Evolutionary conservation across 176 grass and related monocot genomes (phyloP).

Genomic region (Urochloa ruziziensis): DNA sequence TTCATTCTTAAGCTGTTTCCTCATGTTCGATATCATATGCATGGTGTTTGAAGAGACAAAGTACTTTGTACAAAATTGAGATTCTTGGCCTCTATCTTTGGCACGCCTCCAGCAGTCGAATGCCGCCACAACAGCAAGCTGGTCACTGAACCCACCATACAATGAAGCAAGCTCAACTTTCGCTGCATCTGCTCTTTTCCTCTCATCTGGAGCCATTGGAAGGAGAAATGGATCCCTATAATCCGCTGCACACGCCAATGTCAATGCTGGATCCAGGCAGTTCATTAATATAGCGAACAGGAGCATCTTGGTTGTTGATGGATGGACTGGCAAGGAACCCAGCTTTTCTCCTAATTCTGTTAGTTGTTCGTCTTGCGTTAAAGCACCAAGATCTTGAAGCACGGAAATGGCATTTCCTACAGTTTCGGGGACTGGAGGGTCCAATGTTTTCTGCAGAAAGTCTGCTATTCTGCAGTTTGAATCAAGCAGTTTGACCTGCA

Average conservation of each 20-base stretch:
- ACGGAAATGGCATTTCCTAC: slow-evolving; percentile 71
- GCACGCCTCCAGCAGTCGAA: slow-evolving; percentile 87
- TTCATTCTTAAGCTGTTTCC: slow-evolving; percentile 81
- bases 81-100: slow-evolving; percentile 75
- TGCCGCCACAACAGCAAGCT: slow-evolving; percentile 85
- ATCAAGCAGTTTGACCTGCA: slow-evolving; percentile 89
- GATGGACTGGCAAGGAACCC: slow-evolving; percentile 89
- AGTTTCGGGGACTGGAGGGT: slow-evolving; percentile 78
- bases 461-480: slow-evolving; percentile 63
- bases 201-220: slow-evolving; percentile 65
- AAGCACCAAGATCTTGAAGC: slow-evolving; percentile 88
- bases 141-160: slow-evolving; percentile 92
- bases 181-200: slow-evolving; percentile 55
- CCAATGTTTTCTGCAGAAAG: slow-evolving; percentile 89
- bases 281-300: slow-evolving; percentile 94
- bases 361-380: slow-evolving; percentile 74
- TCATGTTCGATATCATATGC: slow-evolving; percentile 83
- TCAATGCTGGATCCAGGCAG: slow-evolving; percentile 90
- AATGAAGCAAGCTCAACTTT: slow-evolving; percentile 88
- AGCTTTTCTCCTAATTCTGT: slow-evolving; percentile 84
- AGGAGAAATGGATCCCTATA: slow-evolving; percentile 81
- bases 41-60: slow-evolving; percentile 80
- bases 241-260: slow-evolving; percentile 79
- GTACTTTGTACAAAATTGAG: slow-evolving; percentile 77
- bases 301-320: slow-evolving; percentile 95